phyloP scores from a whole-genome alignment of 768 basidiomycete genomes.

The Kwoniella mangroviensis region DNA sequence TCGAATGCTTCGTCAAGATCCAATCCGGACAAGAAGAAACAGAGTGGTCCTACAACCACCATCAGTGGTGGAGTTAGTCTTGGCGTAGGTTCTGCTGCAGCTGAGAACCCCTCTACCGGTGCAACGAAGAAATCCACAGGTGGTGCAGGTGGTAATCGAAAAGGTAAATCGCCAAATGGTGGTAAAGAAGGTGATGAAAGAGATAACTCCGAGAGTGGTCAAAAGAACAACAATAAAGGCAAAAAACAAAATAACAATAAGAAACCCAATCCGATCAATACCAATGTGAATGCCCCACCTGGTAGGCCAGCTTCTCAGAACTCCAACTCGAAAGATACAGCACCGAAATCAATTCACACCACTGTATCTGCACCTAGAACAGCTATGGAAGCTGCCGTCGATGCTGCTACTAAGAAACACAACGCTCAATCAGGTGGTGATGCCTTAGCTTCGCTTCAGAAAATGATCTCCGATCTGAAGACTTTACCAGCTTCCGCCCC shows the following conservation, averaged over 20 bases:
- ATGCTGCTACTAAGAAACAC: conserved; percentile 40
- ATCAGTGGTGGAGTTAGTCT: conserved; percentile 47
- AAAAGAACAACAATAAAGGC: conserved; percentile 3
- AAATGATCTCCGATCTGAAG: conserved; percentile 92
- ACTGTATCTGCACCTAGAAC: conserved; percentile 28
- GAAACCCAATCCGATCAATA: conserved; percentile 37
- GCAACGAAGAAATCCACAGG: conserved; percentile 17
- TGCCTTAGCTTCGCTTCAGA: conserved; percentile 65
- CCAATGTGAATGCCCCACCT: conserved; percentile 16
- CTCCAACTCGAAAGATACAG: conserved; percentile 16
- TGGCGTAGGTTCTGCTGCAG: conserved; percentile 22
- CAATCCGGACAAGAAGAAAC: conserved; percentile 35
- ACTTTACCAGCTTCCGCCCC: conserved; percentile 68
- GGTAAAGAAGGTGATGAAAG: neutral
- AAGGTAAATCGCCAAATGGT: conserved; percentile 7
- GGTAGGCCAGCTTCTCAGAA: conserved; percentile 18
- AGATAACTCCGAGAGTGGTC: conserved; percentile 10
- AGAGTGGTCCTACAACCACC: conserved; percentile 43
- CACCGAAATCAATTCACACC: conserved; percentile 34
- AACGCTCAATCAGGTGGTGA: conserved; percentile 31
- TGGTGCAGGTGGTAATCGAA: neutral
- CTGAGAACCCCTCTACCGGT: conserved; percentile 1
- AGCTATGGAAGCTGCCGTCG: conserved; percentile 45
- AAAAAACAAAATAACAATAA: conserved; percentile 21
- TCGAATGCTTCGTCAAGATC: conserved; percentile 36